Base-by-base conservation (phyloP, 2,329 filamentous ascomycete species). In the Cladosporium sp. region DNA sequence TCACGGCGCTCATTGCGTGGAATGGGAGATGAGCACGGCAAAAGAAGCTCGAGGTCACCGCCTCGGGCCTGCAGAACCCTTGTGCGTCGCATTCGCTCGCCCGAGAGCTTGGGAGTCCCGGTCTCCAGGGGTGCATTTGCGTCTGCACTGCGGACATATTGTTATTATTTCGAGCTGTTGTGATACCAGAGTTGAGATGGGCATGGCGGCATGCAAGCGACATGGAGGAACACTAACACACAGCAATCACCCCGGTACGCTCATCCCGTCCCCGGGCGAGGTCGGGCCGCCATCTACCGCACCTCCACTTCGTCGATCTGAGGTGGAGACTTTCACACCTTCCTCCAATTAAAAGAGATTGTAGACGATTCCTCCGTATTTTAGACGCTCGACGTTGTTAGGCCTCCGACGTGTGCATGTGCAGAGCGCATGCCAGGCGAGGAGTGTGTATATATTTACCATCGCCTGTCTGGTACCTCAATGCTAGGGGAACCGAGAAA, bases 121-220 rank as follows among this genome's bases (percentile, higher is more conserved):
- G 49, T 54, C 60, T 63, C 48, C 60, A 56, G 43, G 58, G 46
- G 46, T 39, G 21, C 43, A 36, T 32, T 32, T 54, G 51, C 51
- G 8, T 54, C 26, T 54, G 51, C 51, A 11, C 51, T 36, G 58
- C 60, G 32, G 60, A 43, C 48, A 53, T 46, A 23, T 46, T 43
- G 3, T 39, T n/a, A 39, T 58, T 51, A 51, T 53, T 43, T 56
- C 18, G 23, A 36, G 49, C 60, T 53, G 60, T 63, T 34, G 60
- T 63, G 60, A 54, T 46, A 63, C 60, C 60, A 32, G 25, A 43
- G 25, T 36, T 63, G 34, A 51, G 60, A 63, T 63, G 49, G 60
- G 60, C 49, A 48, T 63, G 60, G 60, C 32, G 16, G 60, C 60
- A 63, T 63, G 49, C 60, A 63, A 63, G 60, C 60, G 49, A 62